These are phyloP conservation scores for Tuber aestivum DNA, from an alignment of 495 filamentous ascomycete genomes.

Conservation along the genomic window DNA sequence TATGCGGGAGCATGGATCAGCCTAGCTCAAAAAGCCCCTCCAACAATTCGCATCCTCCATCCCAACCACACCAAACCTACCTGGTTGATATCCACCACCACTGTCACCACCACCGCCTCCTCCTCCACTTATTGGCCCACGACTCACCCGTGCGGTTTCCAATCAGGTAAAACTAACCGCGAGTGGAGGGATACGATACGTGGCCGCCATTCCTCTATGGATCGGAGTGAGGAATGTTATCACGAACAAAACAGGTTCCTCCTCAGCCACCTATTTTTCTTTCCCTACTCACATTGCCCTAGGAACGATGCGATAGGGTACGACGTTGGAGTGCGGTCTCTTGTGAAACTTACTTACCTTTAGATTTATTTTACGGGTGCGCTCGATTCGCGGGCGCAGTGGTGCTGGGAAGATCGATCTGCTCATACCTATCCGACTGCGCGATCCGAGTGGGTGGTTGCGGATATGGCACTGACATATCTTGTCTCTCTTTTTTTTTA, in stretches of 20 bases:
- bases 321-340: neutral
- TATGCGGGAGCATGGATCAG: neutral
- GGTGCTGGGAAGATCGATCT: neutral
- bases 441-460: neutral
- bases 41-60: neutral
- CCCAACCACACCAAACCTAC: neutral
- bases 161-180: neutral
- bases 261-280: neutral
- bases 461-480: neutral
- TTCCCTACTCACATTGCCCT: neutral
- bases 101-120: neutral
- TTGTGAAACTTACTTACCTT: neutral
- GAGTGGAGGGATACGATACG: neutral
- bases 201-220: neutral
- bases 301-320: neutral
- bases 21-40: neutral
- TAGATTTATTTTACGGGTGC: neutral
- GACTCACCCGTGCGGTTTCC: neutral
- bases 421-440: neutral
- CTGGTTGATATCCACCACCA: neutral
- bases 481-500: neutral
- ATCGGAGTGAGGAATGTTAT: neutral
- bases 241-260: neutral
- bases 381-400: neutral
- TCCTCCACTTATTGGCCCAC: neutral